phyloP scores from a whole-genome alignment of 78 protist genomes.

The Fonticula alba region DNA sequence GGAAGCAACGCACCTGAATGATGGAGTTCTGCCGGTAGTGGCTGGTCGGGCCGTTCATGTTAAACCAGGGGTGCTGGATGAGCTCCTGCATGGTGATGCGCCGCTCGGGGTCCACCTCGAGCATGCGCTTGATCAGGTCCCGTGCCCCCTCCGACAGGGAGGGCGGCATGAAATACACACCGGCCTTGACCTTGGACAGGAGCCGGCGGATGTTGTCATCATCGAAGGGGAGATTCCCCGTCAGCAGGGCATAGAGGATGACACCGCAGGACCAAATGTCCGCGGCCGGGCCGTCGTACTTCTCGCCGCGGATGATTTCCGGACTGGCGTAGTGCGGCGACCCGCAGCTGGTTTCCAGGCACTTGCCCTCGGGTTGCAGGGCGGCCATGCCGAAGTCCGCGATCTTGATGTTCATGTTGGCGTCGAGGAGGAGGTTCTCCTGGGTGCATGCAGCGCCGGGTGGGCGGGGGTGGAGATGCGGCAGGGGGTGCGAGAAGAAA shows the following conservation, averaged over 20 bases:
- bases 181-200: constrained; percentile 38
- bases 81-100: constrained; percentile 71
- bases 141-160: constrained; percentile 37
- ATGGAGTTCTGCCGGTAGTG: too few relatives aligned
- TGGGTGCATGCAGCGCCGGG: too few relatives aligned
- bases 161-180: constrained; percentile 50
- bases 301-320: constrained; percentile 41
- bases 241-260: constrained; percentile 46
- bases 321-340: constrained; percentile 76
- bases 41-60: too few relatives aligned
- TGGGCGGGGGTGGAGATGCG: too few relatives aligned
- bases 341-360: constrained; percentile 24
- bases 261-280: constrained; percentile 53
- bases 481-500: too few relatives aligned
- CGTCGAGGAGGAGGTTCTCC: constrained; percentile 80
- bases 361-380: not conserved
- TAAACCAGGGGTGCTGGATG: constrained; percentile 71
- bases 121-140: constrained; percentile 67
- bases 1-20: too few relatives aligned
- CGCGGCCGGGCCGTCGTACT: constrained; percentile 24
- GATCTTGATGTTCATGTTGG: constrained; percentile 41
- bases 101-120: constrained; percentile 77
- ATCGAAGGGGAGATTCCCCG: constrained; percentile 78
- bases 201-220: constrained; percentile 38
- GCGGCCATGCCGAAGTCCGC: constrained; percentile 87